A percentile compares a stretch with the other conserved stretches of the same genome.
Evolutionary conservation across 2,329 filamentous ascomycete species (phyloP).

Genomic region (Claviceps fusiformis): DNA sequence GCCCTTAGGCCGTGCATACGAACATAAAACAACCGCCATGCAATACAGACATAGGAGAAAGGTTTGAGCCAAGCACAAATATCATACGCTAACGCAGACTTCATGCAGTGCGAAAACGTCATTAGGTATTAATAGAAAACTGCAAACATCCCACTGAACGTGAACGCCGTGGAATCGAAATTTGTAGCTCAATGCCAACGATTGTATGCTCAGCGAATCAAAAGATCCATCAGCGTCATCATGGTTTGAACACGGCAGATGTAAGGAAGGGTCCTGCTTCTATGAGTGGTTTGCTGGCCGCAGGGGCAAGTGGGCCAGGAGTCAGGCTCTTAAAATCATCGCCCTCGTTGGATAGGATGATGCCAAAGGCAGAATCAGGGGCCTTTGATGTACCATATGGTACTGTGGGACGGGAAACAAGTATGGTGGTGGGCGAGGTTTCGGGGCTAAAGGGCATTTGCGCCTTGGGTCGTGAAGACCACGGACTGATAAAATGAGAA

Average conservation of each 20-base stretch:
- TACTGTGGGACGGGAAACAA: slow-evolving; percentile 20
- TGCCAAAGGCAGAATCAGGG: neutral
- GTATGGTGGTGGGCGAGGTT: neutral
- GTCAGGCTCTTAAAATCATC: neutral
- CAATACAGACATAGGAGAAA: neutral
- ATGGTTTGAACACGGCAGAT: slow-evolving; percentile 35
- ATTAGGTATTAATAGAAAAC: neutral
- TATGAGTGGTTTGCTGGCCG: neutral
- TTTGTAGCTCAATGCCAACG: neutral
- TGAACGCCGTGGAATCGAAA: too few relatives aligned
- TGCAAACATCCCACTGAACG: neutral
- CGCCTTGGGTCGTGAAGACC: neutral
- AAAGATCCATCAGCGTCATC: slow-evolving; percentile 1
- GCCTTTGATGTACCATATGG: slow-evolving; percentile 7
- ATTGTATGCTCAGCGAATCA: neutral
- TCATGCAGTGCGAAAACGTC: neutral
- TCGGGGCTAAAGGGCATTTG: slow-evolving; percentile 6
- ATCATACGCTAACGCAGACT: neutral
- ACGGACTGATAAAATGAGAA: slow-evolving; percentile 11
- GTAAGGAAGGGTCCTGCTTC: slow-evolving; percentile 30
- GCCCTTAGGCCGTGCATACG: neutral
- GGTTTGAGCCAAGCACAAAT: neutral
- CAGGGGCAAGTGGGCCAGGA: neutral
- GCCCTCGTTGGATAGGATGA: neutral
- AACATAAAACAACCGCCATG: neutral